Base-by-base conservation (phyloP, 179 eudicot species). In the Vitellaria paradoxa region DNA sequence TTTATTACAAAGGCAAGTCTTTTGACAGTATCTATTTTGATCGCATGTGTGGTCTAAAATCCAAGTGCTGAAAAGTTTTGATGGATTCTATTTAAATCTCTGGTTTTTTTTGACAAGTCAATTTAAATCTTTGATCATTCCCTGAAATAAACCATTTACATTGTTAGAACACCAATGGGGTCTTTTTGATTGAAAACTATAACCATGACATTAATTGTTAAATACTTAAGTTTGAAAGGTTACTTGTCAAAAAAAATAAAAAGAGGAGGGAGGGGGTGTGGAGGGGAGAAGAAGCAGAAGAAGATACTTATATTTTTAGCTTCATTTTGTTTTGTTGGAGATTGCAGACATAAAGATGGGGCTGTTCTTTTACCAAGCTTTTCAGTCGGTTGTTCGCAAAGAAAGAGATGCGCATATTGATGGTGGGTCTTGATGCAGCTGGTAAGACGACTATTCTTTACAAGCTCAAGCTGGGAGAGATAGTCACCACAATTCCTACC, bases 351-450 rank as follows among this genome's bases (percentile, higher is more conserved):
- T 60, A 24, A 65, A 52, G 76, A 85, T 85, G 90, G 90, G 90
- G 84, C 82, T 87, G 60, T 81, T n/a, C 90, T n/a, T 87, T 87
- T 81, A 75, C 85, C 50, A 87, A 85, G 86, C 88, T 87, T 23
- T 87, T 87, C 78, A 83, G 90, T 63, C 81, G 84, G 79, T 83
- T 85, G 10, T 85, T 85, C 75, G 80, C 87, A 2, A 87, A 87
- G 82, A 87, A 77, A 74, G 90, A 87, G 79, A 87, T 87, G 90
- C 81, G 87, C 46, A 87, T 87, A 20, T 80, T 87, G 59, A 87
- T 87, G 90, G 89, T 88, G 67, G 91, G 91, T 81, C 91, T 88
- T 79, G 91, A 88, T 81, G 91, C 91, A 3, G 89, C 91, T 77
- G 91, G 91, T 81, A 88, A 86, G 81, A 88, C 91, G 8, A 88